Conservation (phyloP, 805 yeast genomes). For the Brettanomyces bruxellensis region DNA sequence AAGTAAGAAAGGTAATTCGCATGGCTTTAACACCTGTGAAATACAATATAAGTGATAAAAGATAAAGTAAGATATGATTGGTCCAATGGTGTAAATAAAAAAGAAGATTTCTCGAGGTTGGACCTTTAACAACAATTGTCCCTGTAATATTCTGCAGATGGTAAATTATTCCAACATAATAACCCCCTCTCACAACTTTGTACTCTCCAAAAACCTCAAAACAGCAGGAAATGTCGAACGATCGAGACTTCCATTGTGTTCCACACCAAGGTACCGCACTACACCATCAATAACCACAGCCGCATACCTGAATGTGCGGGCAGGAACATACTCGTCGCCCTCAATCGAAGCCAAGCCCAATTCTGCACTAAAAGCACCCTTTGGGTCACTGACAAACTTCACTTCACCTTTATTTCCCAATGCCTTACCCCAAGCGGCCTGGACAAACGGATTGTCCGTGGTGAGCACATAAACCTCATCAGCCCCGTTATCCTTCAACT, state of each 20-base stretch:
- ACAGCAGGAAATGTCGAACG: slow-evolving; percentile 1
- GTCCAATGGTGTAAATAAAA: no score
- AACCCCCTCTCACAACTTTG: background rate
- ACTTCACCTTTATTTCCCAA: slow-evolving; percentile 31
- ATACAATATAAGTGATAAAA: no score
- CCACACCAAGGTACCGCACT: slow-evolving; percentile 31
- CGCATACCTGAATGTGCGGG: slow-evolving; percentile 62
- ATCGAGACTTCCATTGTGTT: slow-evolving; percentile 28
- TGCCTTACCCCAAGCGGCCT: slow-evolving; percentile 39
- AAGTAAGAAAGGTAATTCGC: no score
- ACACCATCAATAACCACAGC: slow-evolving; percentile 44
- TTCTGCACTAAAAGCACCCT: slow-evolving; percentile 46
- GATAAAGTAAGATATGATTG: no score
- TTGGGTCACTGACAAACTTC: slow-evolving; percentile 49
- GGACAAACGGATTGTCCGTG: slow-evolving; percentile 35
- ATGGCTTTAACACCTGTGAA: no score
- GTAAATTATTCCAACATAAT: background rate
- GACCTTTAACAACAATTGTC: no score
- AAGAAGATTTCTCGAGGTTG: no score
- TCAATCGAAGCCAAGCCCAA: slow-evolving; percentile 39
- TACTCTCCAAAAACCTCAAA: background rate
- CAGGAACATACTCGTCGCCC: slow-evolving; percentile 39
- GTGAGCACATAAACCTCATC: slow-evolving; percentile 30
- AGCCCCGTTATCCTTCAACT: slow-evolving; percentile 30
- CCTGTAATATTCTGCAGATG: background rate